phyloP scores from a whole-genome alignment of 2,329 filamentous ascomycete genomes.

The Cladosporium sp. region DNA sequence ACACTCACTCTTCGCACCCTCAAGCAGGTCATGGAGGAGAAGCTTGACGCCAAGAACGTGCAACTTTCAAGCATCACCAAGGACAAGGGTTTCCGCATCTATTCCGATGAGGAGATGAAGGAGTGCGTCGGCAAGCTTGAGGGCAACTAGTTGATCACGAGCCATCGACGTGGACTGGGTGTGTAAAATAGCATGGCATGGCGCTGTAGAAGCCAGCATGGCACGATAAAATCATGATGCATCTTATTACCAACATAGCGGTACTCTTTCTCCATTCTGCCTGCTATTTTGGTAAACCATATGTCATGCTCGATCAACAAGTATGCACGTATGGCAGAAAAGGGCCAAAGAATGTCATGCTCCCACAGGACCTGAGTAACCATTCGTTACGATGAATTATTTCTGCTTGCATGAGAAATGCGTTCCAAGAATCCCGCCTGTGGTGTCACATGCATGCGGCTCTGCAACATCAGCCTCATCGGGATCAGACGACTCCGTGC shows the following conservation, averaged over 20 bases:
- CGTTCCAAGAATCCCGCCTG: too few relatives aligned
- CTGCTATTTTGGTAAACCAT: too few relatives aligned
- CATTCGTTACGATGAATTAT: too few relatives aligned
- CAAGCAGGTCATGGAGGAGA: slow-evolving; percentile 99
- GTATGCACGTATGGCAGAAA: too few relatives aligned
- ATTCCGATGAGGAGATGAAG: slow-evolving; percentile 96
- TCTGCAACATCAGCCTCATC: too few relatives aligned
- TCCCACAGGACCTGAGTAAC: too few relatives aligned
- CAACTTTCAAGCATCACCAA: slow-evolving; percentile 96
- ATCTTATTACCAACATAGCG: background rate
- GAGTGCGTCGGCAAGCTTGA: slow-evolving; percentile 75
- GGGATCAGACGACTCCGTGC: background rate
- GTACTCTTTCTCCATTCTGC: too few relatives aligned
- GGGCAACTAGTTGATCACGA: slow-evolving; percentile 35
- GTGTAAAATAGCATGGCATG: slow-evolving; percentile 4
- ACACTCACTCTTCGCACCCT: slow-evolving; percentile 93
- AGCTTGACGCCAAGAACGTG: slow-evolving; percentile 97
- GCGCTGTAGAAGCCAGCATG: slow-evolving; percentile 1
- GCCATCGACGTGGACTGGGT: background rate
- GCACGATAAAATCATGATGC: slow-evolving; percentile 8
- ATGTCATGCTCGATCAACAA: too few relatives aligned
- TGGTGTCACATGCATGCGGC: too few relatives aligned
- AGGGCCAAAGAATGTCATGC: too few relatives aligned
- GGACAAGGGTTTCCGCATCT: slow-evolving; percentile 97
- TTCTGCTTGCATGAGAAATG: too few relatives aligned